Conservation (phyloP, 2,329 filamentous ascomycete genomes). For the Metarhizium guizhouense region DNA sequence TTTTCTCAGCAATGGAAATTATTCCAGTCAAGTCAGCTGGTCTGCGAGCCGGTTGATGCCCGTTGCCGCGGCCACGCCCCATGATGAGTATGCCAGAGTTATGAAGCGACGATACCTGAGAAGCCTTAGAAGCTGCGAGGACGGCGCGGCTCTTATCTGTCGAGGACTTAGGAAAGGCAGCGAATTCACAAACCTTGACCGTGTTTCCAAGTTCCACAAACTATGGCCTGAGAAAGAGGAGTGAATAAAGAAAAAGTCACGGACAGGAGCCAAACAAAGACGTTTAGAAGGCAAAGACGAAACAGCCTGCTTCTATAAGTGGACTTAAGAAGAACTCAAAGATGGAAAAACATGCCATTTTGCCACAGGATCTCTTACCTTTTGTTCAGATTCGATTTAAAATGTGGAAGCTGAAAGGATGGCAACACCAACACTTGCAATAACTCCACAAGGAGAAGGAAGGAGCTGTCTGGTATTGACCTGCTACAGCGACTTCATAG, state of each 20-base stretch:
- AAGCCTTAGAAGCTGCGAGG: background rate
- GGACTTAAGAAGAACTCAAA: background rate
- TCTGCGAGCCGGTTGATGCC: slow-evolving; percentile 27
- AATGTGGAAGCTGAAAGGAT: background rate
- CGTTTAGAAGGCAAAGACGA: background rate
- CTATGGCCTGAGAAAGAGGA: background rate
- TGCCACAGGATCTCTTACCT: slow-evolving; percentile 1
- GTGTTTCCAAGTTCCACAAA: background rate
- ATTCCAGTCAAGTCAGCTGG: slow-evolving; percentile 43
- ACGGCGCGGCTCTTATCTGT: background rate
- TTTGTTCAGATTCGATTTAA: slow-evolving; percentile 6
- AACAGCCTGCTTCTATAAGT: background rate
- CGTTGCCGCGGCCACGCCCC: slow-evolving; percentile 28
- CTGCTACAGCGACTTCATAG: background rate
- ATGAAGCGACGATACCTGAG: background rate
- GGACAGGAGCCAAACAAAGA: background rate
- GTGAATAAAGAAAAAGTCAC: background rate
- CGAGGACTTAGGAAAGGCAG: background rate
- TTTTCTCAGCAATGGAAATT: slow-evolving; percentile 38
- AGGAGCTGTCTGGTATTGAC: background rate
- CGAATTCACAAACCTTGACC: background rate
- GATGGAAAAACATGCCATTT: background rate
- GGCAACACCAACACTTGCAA: background rate
- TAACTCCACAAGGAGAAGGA: background rate
- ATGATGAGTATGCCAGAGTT: slow-evolving; percentile 17